Base-by-base conservation (phyloP, 768 basidiomycete genomes). In the Dentipellis fragilis region DNA sequence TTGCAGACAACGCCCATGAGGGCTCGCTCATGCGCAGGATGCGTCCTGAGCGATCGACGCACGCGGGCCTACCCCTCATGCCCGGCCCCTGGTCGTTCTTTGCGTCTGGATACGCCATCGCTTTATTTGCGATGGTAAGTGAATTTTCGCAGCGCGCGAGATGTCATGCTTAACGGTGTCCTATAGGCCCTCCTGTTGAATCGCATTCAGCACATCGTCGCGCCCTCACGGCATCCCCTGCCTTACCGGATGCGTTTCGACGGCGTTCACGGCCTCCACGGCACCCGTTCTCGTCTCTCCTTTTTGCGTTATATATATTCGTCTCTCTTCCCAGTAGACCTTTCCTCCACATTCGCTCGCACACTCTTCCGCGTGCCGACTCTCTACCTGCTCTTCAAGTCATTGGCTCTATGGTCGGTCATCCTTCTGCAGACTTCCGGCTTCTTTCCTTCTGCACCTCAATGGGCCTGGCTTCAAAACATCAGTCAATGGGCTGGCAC, bases 171-270 rank as follows among this genome's bases (percentile, higher is more conserved):
- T 23, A 34, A 50, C 37, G 40, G 35, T 29, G 52, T 21, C 19
- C 35, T 50, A 14, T 61, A 88, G 86, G 84, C 80, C 11, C 68
- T 90, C 49, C 64, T 89, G 29, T 68, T 89, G 56, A 85, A 89
- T 61, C 78, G 88, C 29, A 85, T 90, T 56, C 88, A 89, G 62
- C 83, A 89, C 65, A 79, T 87, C 45, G 81, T 89, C 47, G 80
- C 87, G 0, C 88, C 88, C 11, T 78, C 84, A 37, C 78, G 79
- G 2, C 68, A 65, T 39, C 68, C 68, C 39, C 63, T 62, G 51
- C 59, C 57, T 53, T 68, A 63, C 48, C 66, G 58, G 55, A 54
- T 57, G 34, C 54, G 63, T 58, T 45, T 64, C 47, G 58, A 59
- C 58, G 29, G 61, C 57, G 19, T 12, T 52, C 48, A 59, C 52